Percentiles rank a stretch among this genome's conserved stretches.
phyloP scores from a whole-genome alignment of 139 green algal genomes.

The Chlorella ohadii region DNA sequence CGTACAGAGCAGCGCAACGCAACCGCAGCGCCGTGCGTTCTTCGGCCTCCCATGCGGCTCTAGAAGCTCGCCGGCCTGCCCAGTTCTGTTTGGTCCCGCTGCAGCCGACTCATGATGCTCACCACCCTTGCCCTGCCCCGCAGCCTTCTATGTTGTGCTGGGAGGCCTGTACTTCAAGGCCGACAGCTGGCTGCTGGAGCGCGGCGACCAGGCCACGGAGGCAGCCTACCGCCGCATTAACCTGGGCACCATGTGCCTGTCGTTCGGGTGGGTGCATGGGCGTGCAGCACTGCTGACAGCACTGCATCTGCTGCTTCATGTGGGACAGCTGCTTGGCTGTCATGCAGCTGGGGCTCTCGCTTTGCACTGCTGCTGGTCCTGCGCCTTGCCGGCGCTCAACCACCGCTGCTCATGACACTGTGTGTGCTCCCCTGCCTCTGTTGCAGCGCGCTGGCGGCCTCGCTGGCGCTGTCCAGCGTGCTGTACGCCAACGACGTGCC shows the following conservation, averaged over 20 bases:
- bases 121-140: background rate
- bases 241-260: slow-evolving; percentile 31
- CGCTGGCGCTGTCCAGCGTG: slow-evolving; percentile 51
- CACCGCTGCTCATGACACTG: background rate
- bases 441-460: slow-evolving; percentile 46
- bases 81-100: background rate
- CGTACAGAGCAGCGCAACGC: background rate
- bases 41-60: background rate
- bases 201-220: background rate
- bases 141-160: slow-evolving; percentile 51
- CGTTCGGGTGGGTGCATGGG: slow-evolving; percentile 36
- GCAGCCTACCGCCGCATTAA: slow-evolving; percentile 19
- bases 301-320: background rate
- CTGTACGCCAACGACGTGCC: slow-evolving; percentile 53
- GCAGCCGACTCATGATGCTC: background rate
- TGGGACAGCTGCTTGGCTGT: background rate
- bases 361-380: background rate
- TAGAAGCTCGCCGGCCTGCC: too few relatives aligned
- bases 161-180: slow-evolving; percentile 32
- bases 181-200: slow-evolving; percentile 4
- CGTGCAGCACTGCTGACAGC: too few relatives aligned
- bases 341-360: background rate
- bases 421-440: background rate
- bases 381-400: background rate
- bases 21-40: background rate